Evolutionary conservation across 23 red algal genomes (phyloP), one percentile per base, ranked within the genome.

Genomic region (Gracilariopsis chorda): DNA sequence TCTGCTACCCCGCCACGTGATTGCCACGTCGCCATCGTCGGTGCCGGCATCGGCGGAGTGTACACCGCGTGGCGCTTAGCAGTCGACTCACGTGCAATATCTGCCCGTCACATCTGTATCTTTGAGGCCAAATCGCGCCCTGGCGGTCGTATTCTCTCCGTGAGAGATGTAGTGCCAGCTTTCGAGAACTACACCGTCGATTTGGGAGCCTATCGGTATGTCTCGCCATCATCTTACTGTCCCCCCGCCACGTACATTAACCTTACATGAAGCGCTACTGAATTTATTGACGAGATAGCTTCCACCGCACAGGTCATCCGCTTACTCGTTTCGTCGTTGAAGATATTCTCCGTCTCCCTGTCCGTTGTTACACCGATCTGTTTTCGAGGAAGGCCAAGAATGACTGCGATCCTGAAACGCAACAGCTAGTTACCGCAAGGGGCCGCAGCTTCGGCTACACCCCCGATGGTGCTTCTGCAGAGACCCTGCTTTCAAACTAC

Each of bases 121-220:
- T 92, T 83, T 72, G 88, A 92, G 59, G 88, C 88, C 25, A 73
- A 59, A 33, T 2, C n/a, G 16, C 88, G 88, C 48, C 79, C 79
- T 32, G 88, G 88, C 19, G 88, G 88, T 58, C 77, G 77, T 28
- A 92, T 92, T 60, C 45, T 74, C 23, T 43, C 77, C 16, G 88
- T 92, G 6, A 73, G 16, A 21, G 60, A 83, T 44, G 19, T 49
- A 13, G 41, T 82, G 0, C 76, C 88, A 7, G 65, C 47, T 17
- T 92, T 83, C 21, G 64, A 69, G 33, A 46, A 75, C 47, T 92
- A 43, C 77, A 77, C 67, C 7, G 34, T 83, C 30, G 88, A 92
- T 42, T 62, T 92, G 20, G 88, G 88, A 25, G 77, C 88, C 7
- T 83, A 92, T 28, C 73, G 87, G 56, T 91, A 86, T 25, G 60